These are phyloP conservation scores for Colletotrichum liaoningense DNA, from an alignment of 2,329 filamentous ascomycete species.

Conservation along the genomic window DNA sequence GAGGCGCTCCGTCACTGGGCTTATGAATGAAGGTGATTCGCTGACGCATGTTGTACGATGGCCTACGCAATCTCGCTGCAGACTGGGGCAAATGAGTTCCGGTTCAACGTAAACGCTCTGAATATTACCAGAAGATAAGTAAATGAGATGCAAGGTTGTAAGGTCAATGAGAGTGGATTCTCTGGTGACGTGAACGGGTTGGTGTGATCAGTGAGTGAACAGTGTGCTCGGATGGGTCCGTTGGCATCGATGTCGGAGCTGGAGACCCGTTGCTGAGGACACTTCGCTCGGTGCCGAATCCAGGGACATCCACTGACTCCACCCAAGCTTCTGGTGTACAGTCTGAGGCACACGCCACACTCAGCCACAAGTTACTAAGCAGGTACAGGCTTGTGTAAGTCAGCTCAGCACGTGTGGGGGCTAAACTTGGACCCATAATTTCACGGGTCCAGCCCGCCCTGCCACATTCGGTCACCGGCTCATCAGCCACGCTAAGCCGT, in stretches of 20 bases:
- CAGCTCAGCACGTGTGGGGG: neutral
- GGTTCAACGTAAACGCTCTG: neutral
- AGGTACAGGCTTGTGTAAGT: neutral
- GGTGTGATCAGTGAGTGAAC: neutral
- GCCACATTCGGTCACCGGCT: conserved; percentile 31
- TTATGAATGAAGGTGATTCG: conserved; percentile 83
- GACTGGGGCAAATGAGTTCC: neutral
- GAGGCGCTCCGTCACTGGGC: conserved; percentile 72
- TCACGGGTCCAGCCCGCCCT: neutral
- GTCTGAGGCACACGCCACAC: neutral
- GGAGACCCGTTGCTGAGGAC: conserved; percentile 26
- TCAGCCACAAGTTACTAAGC: no score
- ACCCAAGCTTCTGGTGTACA: no score
- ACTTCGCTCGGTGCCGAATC: conserved; percentile 21
- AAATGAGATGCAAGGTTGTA: neutral
- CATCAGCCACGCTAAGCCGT: conserved; percentile 27
- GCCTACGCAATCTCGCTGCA: neutral
- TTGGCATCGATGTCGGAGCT: conserved; percentile 7
- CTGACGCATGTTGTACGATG: conserved; percentile 71
- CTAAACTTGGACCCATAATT: neutral
- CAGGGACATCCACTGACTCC: neutral
- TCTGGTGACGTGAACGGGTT: conserved; percentile 17
- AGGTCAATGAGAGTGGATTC: neutral
- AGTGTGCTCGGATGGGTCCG: conserved; percentile 1
- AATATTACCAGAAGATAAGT: neutral